Conservation (phyloP, 176 grass and related monocot genomes). For the Musa itinerans region DNA sequence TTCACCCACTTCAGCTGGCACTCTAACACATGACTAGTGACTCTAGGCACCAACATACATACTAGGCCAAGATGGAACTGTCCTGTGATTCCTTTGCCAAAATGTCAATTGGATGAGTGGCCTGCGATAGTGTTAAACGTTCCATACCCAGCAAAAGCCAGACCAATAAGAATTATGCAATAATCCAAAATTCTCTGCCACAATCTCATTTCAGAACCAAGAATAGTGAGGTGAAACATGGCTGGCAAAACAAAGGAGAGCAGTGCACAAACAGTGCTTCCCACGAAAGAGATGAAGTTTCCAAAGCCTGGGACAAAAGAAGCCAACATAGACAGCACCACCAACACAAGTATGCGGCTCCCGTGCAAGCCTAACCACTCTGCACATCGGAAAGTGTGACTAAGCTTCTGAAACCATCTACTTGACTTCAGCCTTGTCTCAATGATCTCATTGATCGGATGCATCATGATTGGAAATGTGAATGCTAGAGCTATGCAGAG, state of each 20-base stretch:
- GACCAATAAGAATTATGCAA: constrained; percentile 45
- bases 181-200: constrained; percentile 46
- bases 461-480: constrained; percentile 92
- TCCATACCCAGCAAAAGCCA: constrained; percentile 52
- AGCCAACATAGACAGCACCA: constrained; percentile 39
- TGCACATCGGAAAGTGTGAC: not conserved
- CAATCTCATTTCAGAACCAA: constrained; percentile 40
- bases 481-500: constrained; percentile 71
- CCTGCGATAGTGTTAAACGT: constrained; percentile 24
- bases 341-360: constrained; percentile 42
- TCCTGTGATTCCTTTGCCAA: not conserved
- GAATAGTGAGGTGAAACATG: constrained; percentile 53
- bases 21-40: not conserved
- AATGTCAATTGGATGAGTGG: not conserved
- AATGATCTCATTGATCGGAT: constrained; percentile 75
- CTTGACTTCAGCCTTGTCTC: constrained; percentile 53
- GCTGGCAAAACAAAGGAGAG: constrained; percentile 80
- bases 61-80: not conserved
- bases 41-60: not conserved
- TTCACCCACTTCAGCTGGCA: too few relatives aligned
- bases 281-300: constrained; percentile 69
- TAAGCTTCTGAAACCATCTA: constrained; percentile 44
- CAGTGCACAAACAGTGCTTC: constrained; percentile 66
- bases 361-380: constrained; percentile 44
- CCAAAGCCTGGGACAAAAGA: constrained; percentile 72